Evolutionary conservation across 306 rosid genomes (phyloP).

Genomic region (Vicia sativa): DNA sequence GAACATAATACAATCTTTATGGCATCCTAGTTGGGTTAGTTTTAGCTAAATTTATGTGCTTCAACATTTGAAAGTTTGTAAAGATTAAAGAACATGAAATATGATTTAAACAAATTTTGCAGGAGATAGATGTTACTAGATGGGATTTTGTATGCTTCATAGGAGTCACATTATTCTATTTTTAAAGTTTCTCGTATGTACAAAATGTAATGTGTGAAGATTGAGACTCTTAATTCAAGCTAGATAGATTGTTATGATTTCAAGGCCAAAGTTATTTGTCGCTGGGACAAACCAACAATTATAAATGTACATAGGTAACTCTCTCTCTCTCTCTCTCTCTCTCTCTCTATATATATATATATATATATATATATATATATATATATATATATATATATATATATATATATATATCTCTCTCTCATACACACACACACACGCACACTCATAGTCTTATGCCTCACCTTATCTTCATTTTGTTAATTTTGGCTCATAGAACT

Average conservation of each 20-base stretch:
- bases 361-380: too few relatives aligned
- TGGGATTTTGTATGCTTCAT: constrained; percentile 59
- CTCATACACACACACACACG: too few relatives aligned
- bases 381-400: too few relatives aligned
- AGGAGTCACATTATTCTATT: constrained; percentile 53
- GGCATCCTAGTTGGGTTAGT: constrained; percentile 65
- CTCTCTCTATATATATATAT: too few relatives aligned
- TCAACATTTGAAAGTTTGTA: constrained; percentile 31
- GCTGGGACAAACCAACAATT: constrained; percentile 61
- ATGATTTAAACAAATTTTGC: constrained; percentile 33
- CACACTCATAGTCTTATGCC: too few relatives aligned
- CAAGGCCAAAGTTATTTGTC: constrained; percentile 45
- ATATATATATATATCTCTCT: too few relatives aligned
- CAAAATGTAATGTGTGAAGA: constrained; percentile 54
- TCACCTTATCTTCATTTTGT: constrained; percentile 3
- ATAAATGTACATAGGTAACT: constrained; percentile 56
- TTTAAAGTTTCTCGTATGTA: constrained; percentile 61
- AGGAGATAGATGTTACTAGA: constrained; percentile 60
- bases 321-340: neutral
- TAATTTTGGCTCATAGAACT: constrained; percentile 23
- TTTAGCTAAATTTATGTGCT: constrained; percentile 19
- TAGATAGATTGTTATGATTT: constrained; percentile 64
- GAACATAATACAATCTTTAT: constrained; percentile 96
- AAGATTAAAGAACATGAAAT: constrained; percentile 31
- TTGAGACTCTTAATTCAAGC: constrained; percentile 49